These are phyloP conservation scores for Bidens hawaiensis DNA, from an alignment of 140 eudicot genomes.

Conservation along the genomic window DNA sequence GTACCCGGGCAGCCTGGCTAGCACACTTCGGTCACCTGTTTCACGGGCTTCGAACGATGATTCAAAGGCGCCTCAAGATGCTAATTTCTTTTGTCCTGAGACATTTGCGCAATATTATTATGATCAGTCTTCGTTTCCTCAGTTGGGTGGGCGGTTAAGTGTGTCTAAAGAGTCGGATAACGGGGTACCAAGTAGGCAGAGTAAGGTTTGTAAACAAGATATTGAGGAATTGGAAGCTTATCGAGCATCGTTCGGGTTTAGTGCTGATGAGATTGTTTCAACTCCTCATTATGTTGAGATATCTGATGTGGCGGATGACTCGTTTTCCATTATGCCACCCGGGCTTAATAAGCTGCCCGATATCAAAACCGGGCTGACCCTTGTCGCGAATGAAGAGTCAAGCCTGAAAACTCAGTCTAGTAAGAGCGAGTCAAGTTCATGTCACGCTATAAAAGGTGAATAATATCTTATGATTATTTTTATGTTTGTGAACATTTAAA, in stretches of 20 bases:
- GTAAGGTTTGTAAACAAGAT: slow-evolving; percentile 59
- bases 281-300: slow-evolving; percentile 94
- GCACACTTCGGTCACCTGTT: slow-evolving; percentile 70
- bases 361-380: slow-evolving; percentile 5
- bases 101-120: slow-evolving; percentile 89
- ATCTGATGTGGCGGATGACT: slow-evolving; percentile 66
- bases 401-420: slow-evolving; percentile 28
- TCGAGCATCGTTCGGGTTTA: slow-evolving; percentile 98
- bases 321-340: slow-evolving; percentile 64
- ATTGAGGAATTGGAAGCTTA: slow-evolving; percentile 93
- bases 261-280: slow-evolving; percentile 93
- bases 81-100: slow-evolving; percentile 93
- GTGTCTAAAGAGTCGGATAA: slow-evolving; percentile 80
- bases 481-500: too few relatives aligned
- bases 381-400: slow-evolving; percentile 30
- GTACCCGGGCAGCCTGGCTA: slow-evolving; percentile 90
- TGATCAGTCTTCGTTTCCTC: slow-evolving; percentile 77
- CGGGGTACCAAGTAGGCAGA: slow-evolving; percentile 69
- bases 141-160: slow-evolving; percentile 83
- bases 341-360: slow-evolving; percentile 36
- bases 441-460: slow-evolving; percentile 46
- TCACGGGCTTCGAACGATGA: slow-evolving; percentile 53
- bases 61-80: slow-evolving; percentile 59
- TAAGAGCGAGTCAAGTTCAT: slow-evolving; percentile 28
- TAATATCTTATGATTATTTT: slow-evolving; percentile 3